Base-by-base conservation (phyloP, 1,284 basidiomycete genomes). In the Puccinia brachypodii region DNA sequence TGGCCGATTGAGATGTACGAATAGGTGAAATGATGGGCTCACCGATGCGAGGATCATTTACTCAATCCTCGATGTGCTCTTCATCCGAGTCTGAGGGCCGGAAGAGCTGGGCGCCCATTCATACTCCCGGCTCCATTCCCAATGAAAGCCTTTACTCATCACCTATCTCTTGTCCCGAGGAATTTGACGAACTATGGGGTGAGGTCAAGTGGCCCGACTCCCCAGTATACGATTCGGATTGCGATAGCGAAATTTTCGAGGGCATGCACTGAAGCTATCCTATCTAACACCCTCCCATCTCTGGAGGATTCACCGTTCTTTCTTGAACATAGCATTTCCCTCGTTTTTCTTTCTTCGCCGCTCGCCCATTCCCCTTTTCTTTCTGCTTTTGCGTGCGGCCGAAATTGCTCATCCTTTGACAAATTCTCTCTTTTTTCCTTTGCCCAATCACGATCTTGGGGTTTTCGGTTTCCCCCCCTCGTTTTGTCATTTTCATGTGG, bases 1-100 rank as follows among this genome's bases (percentile, higher is more conserved):
- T 25, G 25, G 28, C 25, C 68, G n/a, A 64, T 38, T 71, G 9
- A 16, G 9, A 1, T 22, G 22, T 53, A 6, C 36, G 22, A 8
- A 0, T 31, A 79, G 76, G 76, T 14, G 76, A 79, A 40, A 79
- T 79, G 66, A 79, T 79, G 76, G 76, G 76, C 9, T 79, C 76
- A 4, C 66, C 66, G 13, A 79, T 79, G 50, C 76, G 76, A 31
- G 50, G 76, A 22, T 53, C 76, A 19, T 76, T 76, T 31, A 66
- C 60, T 31, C 58, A 62, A 31, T 66, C 75, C 13, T 76, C 75
- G 3, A 50, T 19, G 11, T 60, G 31, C 53, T 79, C 76, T 13
- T 16, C 40, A 19, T 53, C 76, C 1, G 47, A 79, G 22, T 71
- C 66, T 0, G 64, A 79, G 3, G 53, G 38, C 16, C 16, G 36